Evolutionary conservation across 345 rosid genomes (phyloP), one percentile per base, ranked within the genome.

Genomic region (Boechera stricta): DNA sequence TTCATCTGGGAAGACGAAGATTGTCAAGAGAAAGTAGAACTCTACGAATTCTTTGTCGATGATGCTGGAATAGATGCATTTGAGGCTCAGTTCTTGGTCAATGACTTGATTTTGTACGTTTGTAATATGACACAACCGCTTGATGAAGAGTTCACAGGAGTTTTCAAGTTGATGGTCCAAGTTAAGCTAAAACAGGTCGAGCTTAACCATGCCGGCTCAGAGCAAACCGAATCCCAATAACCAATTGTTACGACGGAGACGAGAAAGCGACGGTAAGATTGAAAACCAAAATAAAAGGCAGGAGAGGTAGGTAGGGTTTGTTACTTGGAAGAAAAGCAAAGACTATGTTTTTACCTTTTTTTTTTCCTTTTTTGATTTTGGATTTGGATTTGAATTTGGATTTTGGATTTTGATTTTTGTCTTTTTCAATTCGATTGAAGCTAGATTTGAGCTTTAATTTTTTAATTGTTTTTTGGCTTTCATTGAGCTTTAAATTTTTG

Each of bases 1-100:
- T 76, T 76, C 69, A 52, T 69, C 1, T 69, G 53, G 47, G 57
- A 69, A 39, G 64, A 76, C 39, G 56, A 61, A n/a, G 69, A 76
- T 52, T 69, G 69, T 51, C 16, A 18, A 6, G 74, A 26, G 79
- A 69, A 69, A 76, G 63, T 32, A 9, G 31, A 7, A 5, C 69
- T 76, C 49, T 62, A 61, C 21, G 75, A 76, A 16, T n/a, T 52
- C 3, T 10, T 76, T 5, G 6, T 52, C 5, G n/a, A 69, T 11
- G 36, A 76, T 24, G 64, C 24, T 51, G 79, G 64, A 53, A 42
- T 76, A 6, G 24, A 10, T 33, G 48, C 38, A 12, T 5, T 2
- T 33, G 64, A 69, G n/a, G 70, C 75, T 62, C 21, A 33, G 41
- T 18, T 18, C 57, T 16, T 76, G 48, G 1, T 76, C 7, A 42